Evolutionary conservation across 140 eudicot genomes (phyloP).

Genomic region (Bidens hawaiensis): DNA sequence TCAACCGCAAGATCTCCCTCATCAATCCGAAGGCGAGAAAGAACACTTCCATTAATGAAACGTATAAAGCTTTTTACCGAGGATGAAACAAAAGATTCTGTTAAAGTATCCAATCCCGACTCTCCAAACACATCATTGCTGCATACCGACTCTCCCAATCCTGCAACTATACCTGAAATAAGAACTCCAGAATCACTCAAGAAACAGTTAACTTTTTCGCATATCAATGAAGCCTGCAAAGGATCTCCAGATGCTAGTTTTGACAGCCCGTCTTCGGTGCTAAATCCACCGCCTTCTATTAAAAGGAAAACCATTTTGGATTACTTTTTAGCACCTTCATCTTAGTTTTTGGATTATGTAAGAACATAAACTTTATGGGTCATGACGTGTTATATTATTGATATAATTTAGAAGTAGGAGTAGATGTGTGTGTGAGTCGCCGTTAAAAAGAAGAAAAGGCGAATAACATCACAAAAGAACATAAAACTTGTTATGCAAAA

Average conservation of each 20-base stretch:
- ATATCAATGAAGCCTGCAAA: constrained; percentile 30
- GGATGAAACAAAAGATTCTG: constrained; percentile 13
- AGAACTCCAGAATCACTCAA: constrained; percentile 54
- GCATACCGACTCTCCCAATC: constrained; percentile 12
- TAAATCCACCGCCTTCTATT: constrained; percentile 79
- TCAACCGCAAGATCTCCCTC: constrained; percentile 60
- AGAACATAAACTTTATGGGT: background rate
- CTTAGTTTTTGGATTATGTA: constrained; percentile 22
- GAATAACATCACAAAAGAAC: background rate
- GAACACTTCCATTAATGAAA: constrained; percentile 39
- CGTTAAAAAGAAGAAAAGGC: no score
- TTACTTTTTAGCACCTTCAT: constrained; percentile 57
- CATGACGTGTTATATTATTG: no score
- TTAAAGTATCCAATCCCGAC: constrained; percentile 8
- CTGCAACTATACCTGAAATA: constrained; percentile 35
- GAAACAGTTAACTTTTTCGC: constrained; percentile 18
- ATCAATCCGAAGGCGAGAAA: constrained; percentile 56
- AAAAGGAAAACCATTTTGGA: constrained; percentile 85
- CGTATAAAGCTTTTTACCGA: constrained; percentile 42
- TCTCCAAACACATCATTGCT: constrained; percentile 3
- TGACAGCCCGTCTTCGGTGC: constrained; percentile 86
- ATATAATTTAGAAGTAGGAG: no score
- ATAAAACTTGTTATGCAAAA: background rate
- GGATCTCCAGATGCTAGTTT: constrained; percentile 54
- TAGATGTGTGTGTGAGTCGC: no score